Evolutionary conservation across 73 alveolate species (phyloP).

Genomic region (Paramecium biaurelia): DNA sequence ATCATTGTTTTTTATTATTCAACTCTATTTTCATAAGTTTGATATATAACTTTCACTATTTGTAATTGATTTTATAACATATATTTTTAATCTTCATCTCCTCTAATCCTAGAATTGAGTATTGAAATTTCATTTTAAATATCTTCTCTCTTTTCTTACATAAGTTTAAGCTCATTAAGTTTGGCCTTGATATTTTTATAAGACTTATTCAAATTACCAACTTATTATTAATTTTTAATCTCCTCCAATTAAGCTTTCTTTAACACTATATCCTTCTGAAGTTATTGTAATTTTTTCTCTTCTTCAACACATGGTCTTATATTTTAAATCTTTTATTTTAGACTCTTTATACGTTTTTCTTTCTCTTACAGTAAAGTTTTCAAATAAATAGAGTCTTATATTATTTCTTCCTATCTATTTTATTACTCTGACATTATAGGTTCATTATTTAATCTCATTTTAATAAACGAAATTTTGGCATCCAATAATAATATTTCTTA

Average conservation of each 20-base stretch:
- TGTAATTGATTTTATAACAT: not conserved
- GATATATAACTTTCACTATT: not conserved
- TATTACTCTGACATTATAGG: not conserved
- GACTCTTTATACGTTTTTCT: not conserved
- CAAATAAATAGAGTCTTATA: not conserved
- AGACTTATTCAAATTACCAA: not conserved
- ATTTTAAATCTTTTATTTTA: not conserved
- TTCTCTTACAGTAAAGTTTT: not conserved
- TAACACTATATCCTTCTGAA: not conserved
- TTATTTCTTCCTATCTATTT: not conserved
- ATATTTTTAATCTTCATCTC: not conserved
- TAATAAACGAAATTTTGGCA: not conserved
- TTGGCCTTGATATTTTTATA: not conserved
- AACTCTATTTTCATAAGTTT: not conserved
- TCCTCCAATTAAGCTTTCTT: not conserved
- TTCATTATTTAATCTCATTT: not conserved
- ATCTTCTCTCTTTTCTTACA: not conserved
- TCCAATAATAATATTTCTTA: not conserved
- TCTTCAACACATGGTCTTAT: not conserved
- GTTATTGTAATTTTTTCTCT: not conserved
- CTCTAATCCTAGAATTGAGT: not conserved
- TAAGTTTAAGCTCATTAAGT: not conserved
- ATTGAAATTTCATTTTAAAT: not conserved
- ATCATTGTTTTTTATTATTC: not conserved
- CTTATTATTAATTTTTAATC: not conserved